Percentiles rank a stretch among this genome's conserved stretches.
phyloP scores from a whole-genome alignment of 495 filamentous ascomycete genomes.

The Annulohypoxylon stygium region DNA sequence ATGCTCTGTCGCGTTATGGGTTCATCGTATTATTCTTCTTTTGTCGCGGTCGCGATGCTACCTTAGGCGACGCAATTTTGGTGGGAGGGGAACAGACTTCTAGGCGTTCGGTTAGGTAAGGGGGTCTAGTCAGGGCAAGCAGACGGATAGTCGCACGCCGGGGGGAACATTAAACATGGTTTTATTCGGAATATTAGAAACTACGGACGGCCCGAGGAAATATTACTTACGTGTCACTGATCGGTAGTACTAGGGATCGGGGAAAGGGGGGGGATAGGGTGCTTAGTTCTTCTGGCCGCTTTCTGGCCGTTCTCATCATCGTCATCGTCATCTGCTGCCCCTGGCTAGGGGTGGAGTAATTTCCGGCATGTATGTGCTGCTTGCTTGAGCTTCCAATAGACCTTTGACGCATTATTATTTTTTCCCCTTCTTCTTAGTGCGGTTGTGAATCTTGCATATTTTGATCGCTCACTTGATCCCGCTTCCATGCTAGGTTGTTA shows the following conservation, averaged over 20 bases:
- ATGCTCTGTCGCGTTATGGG: slow-evolving; percentile 9
- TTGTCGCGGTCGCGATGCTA: neutral
- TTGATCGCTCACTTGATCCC: neutral
- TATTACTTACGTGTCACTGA: slow-evolving; percentile 21
- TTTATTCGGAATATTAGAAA: slow-evolving; percentile 23
- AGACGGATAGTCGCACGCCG: slow-evolving; percentile 13
- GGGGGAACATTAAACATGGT: neutral
- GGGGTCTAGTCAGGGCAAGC: neutral
- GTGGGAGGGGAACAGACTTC: slow-evolving; percentile 2
- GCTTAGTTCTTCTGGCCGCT: slow-evolving; percentile 4
- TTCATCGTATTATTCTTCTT: slow-evolving; percentile 7
- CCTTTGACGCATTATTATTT: slow-evolving; percentile 14
- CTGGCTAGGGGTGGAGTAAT: slow-evolving; percentile 19
- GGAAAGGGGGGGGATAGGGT: neutral
- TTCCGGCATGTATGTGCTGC: slow-evolving; percentile 20
- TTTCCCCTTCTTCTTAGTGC: neutral
- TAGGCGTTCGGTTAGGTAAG: slow-evolving; percentile 30
- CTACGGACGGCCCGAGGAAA: slow-evolving; percentile 11
- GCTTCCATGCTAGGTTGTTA: neutral
- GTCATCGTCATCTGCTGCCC: slow-evolving; percentile 4
- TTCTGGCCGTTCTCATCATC: neutral
- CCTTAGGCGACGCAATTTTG: neutral
- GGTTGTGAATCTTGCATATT: neutral
- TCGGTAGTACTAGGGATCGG: neutral
- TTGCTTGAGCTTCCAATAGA: slow-evolving; percentile 35